phyloP scores from a whole-genome alignment of 805 yeast genomes.

The Tetrapisispora fleetii region DNA sequence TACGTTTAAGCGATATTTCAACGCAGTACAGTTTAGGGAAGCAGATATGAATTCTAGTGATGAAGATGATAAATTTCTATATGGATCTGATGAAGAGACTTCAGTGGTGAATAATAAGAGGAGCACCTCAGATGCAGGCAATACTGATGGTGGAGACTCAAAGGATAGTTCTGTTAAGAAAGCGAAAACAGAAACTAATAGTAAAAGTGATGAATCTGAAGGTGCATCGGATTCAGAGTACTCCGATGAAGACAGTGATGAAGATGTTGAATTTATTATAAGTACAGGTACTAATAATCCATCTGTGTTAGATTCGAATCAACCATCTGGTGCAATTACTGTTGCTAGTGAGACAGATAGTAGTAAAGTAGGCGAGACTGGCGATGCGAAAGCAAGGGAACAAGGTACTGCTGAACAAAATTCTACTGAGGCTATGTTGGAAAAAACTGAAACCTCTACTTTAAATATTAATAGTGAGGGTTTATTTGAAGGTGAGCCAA shows the following conservation, averaged over 20 bases:
- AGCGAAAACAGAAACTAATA: neutral
- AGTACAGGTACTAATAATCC: conserved; percentile 32
- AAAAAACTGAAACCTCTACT: conserved; percentile 18
- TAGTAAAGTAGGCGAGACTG: conserved; percentile 1
- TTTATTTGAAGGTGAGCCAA: conserved; percentile 63
- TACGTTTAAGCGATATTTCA: no score
- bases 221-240: conserved; percentile 34
- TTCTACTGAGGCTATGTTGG: conserved; percentile 6
- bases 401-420: conserved; percentile 1
- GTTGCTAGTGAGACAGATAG: conserved; percentile 13
- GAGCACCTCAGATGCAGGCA: conserved; percentile 4
- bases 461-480: conserved; percentile 29
- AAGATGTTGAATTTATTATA: conserved; percentile 78
- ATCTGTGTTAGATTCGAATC: conserved; percentile 19
- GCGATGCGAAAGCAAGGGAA: conserved; percentile 1
- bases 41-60: conserved; percentile 22
- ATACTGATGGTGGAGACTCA: neutral
- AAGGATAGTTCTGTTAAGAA: conserved; percentile 6
- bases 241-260: conserved; percentile 41
- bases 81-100: conserved; percentile 27
- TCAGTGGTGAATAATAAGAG: conserved; percentile 1
- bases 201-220: conserved; percentile 33
- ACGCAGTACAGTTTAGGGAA: neutral
- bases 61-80: conserved; percentile 28
- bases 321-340: conserved; percentile 6